Conservation (phyloP, 148 eudicot species). For the Camellia granthamiana region DNA sequence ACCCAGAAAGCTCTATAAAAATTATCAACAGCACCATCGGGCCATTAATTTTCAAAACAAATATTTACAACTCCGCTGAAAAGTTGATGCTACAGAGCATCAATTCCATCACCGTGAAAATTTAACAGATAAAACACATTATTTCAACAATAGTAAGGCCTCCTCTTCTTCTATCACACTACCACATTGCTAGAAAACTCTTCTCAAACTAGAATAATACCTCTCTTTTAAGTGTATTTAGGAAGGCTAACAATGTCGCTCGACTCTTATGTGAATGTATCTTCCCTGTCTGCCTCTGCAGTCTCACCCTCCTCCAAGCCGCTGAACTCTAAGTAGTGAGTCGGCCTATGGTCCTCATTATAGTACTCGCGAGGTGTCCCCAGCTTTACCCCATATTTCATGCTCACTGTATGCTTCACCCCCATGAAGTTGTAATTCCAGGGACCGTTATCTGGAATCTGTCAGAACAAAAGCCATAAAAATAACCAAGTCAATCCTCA, state of each 20-base stretch:
- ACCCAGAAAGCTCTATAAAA: constrained; percentile 1
- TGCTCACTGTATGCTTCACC: constrained; percentile 75
- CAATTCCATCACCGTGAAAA: background rate
- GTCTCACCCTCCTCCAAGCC: constrained; percentile 81
- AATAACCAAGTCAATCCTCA: background rate
- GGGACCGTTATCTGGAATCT: constrained; percentile 91
- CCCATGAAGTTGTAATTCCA: constrained; percentile 99
- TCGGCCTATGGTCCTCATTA: constrained; percentile 91
- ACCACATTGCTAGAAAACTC: background rate
- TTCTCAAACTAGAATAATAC: background rate
- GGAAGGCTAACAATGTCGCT: background rate
- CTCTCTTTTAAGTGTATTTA: too few relatives aligned
- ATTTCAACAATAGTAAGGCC: background rate
- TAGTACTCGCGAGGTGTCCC: constrained; percentile 91
- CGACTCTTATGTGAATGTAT: constrained; percentile 48
- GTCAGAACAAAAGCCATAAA: background rate
- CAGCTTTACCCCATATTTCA: constrained; percentile 87
- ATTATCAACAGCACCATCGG: background rate
- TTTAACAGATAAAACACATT: background rate
- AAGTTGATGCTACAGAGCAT: background rate
- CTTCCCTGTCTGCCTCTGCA: constrained; percentile 87
- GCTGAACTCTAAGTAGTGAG: constrained; percentile 91
- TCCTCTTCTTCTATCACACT: background rate
- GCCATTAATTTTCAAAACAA: background rate
- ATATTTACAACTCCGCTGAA: background rate